Evolutionary conservation across 1,284 basidiomycete species (phyloP).

Genomic region (Caloboletus firmus): DNA sequence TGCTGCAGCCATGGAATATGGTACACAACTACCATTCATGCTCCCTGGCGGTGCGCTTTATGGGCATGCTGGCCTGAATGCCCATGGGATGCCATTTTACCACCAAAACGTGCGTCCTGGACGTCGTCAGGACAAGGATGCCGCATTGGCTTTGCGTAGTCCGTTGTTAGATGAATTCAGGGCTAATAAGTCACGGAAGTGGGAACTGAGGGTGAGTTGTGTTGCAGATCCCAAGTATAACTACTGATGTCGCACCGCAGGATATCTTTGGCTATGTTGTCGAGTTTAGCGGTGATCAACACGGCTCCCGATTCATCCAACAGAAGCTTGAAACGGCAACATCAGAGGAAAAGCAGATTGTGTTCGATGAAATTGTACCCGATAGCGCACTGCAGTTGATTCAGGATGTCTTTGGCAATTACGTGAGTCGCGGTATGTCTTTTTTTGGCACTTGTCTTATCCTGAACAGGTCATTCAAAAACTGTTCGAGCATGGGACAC

Average conservation of each 20-base stretch:
- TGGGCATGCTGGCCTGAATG: slow-evolving; percentile 32
- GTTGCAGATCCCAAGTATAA: background rate
- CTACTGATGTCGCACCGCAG: slow-evolving; percentile 39
- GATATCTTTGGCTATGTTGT: slow-evolving; percentile 87
- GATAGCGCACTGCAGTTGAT: slow-evolving; percentile 76
- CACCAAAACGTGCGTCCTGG: slow-evolving; percentile 42
- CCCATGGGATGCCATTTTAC: slow-evolving; percentile 40
- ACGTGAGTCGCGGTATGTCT: slow-evolving; percentile 50
- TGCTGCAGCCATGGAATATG: slow-evolving; percentile 46
- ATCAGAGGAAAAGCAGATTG: slow-evolving; percentile 72
- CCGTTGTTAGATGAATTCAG: slow-evolving; percentile 83
- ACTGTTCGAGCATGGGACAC: slow-evolving; percentile 87
- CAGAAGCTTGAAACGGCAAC: slow-evolving; percentile 78
- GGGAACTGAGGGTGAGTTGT: slow-evolving; percentile 71
- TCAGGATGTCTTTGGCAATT: slow-evolving; percentile 97
- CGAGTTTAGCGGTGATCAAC: slow-evolving; percentile 94
- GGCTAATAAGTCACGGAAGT: slow-evolving; percentile 73
- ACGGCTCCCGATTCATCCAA: slow-evolving; percentile 90
- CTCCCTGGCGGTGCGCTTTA: slow-evolving; percentile 47
- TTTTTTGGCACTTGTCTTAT: slow-evolving; percentile 13
- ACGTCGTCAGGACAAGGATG: slow-evolving; percentile 43
- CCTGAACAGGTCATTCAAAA: slow-evolving; percentile 83
- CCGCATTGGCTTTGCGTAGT: slow-evolving; percentile 53
- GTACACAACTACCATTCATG: slow-evolving; percentile 48
- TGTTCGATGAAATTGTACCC: slow-evolving; percentile 93